Evolutionary conservation across 2,329 filamentous ascomycete genomes (phyloP).

Genomic region (Aspergillus amoenus): DNA sequence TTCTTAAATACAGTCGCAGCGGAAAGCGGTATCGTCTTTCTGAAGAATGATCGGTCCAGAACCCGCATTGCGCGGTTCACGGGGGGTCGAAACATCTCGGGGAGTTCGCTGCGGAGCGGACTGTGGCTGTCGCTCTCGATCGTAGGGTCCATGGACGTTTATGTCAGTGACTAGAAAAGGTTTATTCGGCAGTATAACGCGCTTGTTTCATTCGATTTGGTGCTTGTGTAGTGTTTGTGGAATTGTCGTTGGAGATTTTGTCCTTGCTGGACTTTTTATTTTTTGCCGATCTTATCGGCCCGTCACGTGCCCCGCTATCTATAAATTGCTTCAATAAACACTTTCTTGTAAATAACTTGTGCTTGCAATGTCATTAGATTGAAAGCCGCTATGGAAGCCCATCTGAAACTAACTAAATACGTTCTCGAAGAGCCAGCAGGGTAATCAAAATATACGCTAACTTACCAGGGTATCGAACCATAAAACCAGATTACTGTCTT

Average conservation of each 20-base stretch:
- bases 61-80: constrained; percentile 74
- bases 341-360: too few relatives aligned
- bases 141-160: constrained; percentile 17
- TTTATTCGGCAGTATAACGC: too few relatives aligned
- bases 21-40: constrained; percentile 70
- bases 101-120: constrained; percentile 27
- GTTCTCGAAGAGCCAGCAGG: background rate
- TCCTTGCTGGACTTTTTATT: background rate
- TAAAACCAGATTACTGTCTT: constrained; percentile 29
- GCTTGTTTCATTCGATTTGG: background rate
- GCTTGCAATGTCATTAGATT: background rate
- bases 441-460: background rate
- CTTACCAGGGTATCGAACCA: constrained; percentile 9
- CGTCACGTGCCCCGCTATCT: constrained; percentile 24
- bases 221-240: background rate
- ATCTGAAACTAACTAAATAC: background rate
- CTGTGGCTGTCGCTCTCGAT: constrained; percentile 14
- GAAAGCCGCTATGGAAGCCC: background rate
- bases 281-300: constrained; percentile 22
- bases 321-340: too few relatives aligned
- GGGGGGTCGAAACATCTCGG: constrained; percentile 71
- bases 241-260: background rate
- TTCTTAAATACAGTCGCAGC: constrained; percentile 76
- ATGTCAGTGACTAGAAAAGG: background rate
- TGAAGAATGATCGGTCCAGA: constrained; percentile 82